These are phyloP conservation scores for Pseudopediastrum boryanum DNA, from an alignment of 139 green algal genomes.

Conservation along the genomic window DNA sequence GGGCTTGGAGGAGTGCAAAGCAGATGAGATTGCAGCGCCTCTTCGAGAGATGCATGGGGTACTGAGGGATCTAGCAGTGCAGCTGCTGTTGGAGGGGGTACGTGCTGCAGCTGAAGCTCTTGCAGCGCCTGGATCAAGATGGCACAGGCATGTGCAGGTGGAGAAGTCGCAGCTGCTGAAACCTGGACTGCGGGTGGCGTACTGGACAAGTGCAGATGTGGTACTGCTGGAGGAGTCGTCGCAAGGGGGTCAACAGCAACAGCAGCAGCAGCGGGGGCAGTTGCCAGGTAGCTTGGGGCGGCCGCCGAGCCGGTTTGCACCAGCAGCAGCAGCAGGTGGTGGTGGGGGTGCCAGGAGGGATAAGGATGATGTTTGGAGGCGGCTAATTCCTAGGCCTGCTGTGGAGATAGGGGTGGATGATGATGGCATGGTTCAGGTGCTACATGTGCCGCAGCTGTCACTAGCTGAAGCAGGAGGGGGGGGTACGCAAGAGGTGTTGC, in stretches of 20 bases:
- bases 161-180: conserved; percentile 12
- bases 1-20: background rate
- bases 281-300: background rate
- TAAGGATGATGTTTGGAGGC: background rate
- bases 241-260: no score
- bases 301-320: background rate
- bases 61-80: conserved; percentile 27
- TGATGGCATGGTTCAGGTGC: conserved; percentile 27
- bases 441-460: conserved; percentile 34
- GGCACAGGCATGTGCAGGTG: conserved; percentile 14
- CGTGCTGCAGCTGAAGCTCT: conserved; percentile 23
- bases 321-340: conserved; percentile 4
- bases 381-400: conserved; percentile 15
- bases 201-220: conserved; percentile 2
- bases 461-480: no score
- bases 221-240: no score
- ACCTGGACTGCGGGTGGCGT: conserved; percentile 27
- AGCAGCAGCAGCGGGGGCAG: no score
- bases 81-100: conserved; percentile 24
- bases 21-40: conserved; percentile 19
- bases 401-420: conserved; percentile 23
- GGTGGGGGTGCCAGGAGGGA: background rate
- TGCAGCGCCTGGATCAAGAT: conserved; percentile 5
- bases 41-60: conserved; percentile 30
- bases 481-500: conserved; percentile 4